Conservation (phyloP, 2,329 filamentous ascomycete species). For the Fusarium illudens region DNA sequence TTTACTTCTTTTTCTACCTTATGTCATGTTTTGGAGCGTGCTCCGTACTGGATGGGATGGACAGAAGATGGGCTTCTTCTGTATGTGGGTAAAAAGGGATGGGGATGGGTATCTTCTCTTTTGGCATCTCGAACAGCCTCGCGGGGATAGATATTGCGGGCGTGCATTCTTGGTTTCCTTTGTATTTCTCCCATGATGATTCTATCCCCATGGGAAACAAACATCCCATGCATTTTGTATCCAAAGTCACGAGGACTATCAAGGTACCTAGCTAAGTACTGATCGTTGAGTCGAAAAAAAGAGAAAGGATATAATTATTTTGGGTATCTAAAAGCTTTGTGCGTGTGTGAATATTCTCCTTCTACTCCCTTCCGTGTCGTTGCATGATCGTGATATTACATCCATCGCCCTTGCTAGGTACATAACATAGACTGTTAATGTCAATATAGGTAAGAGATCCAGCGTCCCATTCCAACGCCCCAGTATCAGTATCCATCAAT, state of each 20-base stretch:
- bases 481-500: not conserved
- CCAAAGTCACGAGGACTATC: conserved; percentile 2
- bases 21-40: conserved; percentile 1
- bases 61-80: not conserved
- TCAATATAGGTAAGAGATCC: not conserved
- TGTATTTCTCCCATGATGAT: conserved; percentile 2
- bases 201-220: conserved; percentile 3
- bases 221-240: conserved; percentile 9
- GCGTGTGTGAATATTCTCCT: not conserved
- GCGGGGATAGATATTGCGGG: conserved; percentile 23
- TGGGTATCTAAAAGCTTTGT: conserved; percentile 9
- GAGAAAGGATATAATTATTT: conserved; percentile 12
- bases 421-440: too few species aligned
- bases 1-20: not conserved
- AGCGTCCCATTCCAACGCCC: not conserved
- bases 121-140: conserved; percentile 14
- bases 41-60: not conserved
- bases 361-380: not conserved
- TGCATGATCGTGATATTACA: not conserved
- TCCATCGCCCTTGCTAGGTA: not conserved
- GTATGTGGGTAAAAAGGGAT: conserved; percentile 3
- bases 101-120: not conserved
- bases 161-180: conserved; percentile 25
- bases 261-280: not conserved
- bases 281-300: conserved; percentile 11